These are phyloP conservation scores for Spergularia marina DNA, from an alignment of 148 eudicot species.

Conservation along the genomic window DNA sequence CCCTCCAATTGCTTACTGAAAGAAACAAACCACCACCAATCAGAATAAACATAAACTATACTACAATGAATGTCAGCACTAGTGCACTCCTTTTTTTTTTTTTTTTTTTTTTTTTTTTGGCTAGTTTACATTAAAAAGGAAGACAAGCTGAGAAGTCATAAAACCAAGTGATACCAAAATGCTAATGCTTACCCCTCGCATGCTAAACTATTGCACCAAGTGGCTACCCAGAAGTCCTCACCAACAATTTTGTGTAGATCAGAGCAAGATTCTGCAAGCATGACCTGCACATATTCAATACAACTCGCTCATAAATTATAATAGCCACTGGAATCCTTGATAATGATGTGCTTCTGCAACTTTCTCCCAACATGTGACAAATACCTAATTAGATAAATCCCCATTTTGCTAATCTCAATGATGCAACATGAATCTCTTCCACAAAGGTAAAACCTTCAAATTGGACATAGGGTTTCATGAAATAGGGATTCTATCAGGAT, in stretches of 20 bases:
- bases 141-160: neutral
- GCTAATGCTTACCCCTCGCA: conserved; percentile 62
- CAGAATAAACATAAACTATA: neutral
- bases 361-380: neutral
- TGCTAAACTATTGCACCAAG: conserved; percentile 85
- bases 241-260: conserved; percentile 80
- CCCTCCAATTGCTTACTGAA: conserved; percentile 90
- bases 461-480: too few species aligned
- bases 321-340: neutral
- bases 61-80: neutral
- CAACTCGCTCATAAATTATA: neutral
- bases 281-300: conserved; percentile 44
- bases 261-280: conserved; percentile 72
- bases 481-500: too few species aligned
- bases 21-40: conserved; percentile 24
- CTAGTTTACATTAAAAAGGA: neutral
- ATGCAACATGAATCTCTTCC: too few species aligned
- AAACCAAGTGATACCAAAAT: neutral
- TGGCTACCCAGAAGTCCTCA: conserved; percentile 93
- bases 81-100: neutral
- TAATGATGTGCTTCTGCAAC: too few species aligned
- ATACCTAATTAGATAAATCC: neutral
- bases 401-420: too few species aligned
- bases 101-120: neutral
- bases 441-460: too few species aligned